phyloP scores from a whole-genome alignment of 1,139 yeast genomes.

The Kodamaea derodonti region DNA sequence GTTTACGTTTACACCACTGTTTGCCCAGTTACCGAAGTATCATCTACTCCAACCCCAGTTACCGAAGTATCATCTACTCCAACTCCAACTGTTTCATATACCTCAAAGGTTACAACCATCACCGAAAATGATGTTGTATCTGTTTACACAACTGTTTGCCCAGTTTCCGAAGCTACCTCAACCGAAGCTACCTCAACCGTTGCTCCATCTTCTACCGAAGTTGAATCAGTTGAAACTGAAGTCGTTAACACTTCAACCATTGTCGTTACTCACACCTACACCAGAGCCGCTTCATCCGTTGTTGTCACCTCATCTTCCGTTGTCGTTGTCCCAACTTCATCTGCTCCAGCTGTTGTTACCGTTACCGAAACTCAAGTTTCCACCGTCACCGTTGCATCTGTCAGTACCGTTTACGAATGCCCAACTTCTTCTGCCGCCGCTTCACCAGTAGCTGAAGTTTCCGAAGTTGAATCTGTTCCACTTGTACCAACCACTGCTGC shows the following conservation, averaged over 20 bases:
- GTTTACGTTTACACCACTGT: slow-evolving; percentile 17
- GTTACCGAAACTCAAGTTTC: slow-evolving; percentile 6
- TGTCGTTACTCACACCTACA: slow-evolving; percentile 4
- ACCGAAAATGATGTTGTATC: slow-evolving; percentile 15
- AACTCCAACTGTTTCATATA: slow-evolving; percentile 4
- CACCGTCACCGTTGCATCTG: slow-evolving; percentile 3
- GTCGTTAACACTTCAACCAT: slow-evolving; percentile 1
- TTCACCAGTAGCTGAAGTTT: slow-evolving; percentile 6
- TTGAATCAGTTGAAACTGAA: slow-evolving; percentile 6
- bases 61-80: slow-evolving; percentile 8
- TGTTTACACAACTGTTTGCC: slow-evolving; percentile 21
- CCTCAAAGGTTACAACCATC: slow-evolving; percentile 9
- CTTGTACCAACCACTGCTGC: slow-evolving; percentile 1
- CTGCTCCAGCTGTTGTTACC: slow-evolving; percentile 4
- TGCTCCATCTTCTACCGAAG: slow-evolving; percentile 7
- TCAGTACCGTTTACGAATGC: slow-evolving; percentile 2
- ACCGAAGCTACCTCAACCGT: slow-evolving; percentile 8
- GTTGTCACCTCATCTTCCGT: slow-evolving; percentile 4
- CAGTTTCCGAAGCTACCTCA: slow-evolving; percentile 10
- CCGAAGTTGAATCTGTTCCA: slow-evolving; percentile 7
- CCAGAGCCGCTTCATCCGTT: slow-evolving; percentile 1
- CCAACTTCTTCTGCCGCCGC: slow-evolving; percentile 13
- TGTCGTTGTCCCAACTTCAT: slow-evolving; percentile 3
- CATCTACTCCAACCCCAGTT: slow-evolving; percentile 10
- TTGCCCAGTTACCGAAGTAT: slow-evolving; percentile 13